Conservation (phyloP, 2,329 filamentous ascomycete genomes). For the Paraconiothyrium sp. region DNA sequence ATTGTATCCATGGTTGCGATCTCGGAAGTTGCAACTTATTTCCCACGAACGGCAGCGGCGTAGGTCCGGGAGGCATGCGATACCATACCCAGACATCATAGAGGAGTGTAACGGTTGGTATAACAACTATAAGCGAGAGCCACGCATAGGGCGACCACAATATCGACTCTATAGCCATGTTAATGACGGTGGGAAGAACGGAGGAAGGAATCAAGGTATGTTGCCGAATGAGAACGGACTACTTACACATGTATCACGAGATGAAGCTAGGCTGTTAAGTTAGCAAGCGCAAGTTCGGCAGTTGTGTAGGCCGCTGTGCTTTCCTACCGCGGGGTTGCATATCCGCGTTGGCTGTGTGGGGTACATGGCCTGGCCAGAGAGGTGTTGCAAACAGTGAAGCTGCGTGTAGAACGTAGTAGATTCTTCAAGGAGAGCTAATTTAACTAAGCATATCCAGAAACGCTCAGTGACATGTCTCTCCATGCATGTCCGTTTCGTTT, state of each 20-base stretch:
- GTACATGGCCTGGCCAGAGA: background rate
- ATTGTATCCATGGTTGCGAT: conserved; percentile 47
- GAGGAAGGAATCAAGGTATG: background rate
- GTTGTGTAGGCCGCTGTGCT: conserved; percentile 26
- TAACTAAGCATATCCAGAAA: background rate
- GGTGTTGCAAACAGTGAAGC: background rate
- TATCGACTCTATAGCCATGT: conserved; percentile 41
- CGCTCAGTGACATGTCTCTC: background rate
- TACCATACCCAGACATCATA: conserved; percentile 42
- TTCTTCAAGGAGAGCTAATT: background rate
- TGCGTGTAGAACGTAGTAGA: background rate
- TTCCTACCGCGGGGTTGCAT: conserved; percentile 12
- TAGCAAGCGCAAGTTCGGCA: conserved; percentile 31
- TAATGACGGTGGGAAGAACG: conserved; percentile 1
- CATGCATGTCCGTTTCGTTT: background rate
- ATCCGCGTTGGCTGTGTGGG: conserved; percentile 15
- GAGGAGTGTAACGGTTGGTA: conserved; percentile 37
- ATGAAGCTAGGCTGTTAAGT: conserved; percentile 1
- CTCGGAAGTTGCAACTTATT: conserved; percentile 46
- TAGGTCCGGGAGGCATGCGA: conserved; percentile 59
- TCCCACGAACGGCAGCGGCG: conserved; percentile 57
- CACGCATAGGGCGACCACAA: conserved; percentile 32
- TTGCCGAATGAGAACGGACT: background rate
- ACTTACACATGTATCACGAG: conserved; percentile 14
- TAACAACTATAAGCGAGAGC: conserved; percentile 37